These are phyloP conservation scores for Fusarium dlaminii DNA, from an alignment of 2,329 filamentous ascomycete genomes.

Conservation along the genomic window DNA sequence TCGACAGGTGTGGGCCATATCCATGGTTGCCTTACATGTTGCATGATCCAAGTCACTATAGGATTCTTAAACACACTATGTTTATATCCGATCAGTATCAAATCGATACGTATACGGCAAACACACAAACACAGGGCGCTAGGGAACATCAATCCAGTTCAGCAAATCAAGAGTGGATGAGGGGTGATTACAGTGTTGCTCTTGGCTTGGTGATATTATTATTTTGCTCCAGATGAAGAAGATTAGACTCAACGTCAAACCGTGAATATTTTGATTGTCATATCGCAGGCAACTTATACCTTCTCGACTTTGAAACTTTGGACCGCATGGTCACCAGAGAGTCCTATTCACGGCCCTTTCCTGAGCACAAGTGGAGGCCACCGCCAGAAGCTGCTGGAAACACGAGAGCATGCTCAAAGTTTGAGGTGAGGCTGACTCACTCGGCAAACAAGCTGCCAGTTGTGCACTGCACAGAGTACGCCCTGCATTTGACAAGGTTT, in stretches of 20 bases:
- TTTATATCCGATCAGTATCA: background rate
- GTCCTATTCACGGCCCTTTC: background rate
- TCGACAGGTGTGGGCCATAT: conserved; percentile 28
- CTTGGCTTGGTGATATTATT: background rate
- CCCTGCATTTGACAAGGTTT: conserved; percentile 35
- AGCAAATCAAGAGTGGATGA: background rate
- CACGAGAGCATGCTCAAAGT: background rate
- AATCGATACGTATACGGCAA: background rate
- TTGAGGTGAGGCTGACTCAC: conserved; percentile 18
- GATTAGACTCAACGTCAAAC: background rate
- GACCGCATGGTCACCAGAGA: background rate
- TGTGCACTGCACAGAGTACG: background rate
- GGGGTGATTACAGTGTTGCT: background rate
- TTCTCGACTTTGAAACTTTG: background rate
- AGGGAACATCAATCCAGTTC: background rate
- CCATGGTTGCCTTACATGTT: conserved; percentile 1
- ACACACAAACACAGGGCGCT: background rate
- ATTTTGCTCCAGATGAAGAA: background rate
- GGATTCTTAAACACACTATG: background rate
- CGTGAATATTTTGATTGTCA: background rate
- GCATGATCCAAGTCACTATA: background rate
- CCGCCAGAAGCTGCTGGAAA: background rate
- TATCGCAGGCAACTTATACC: no score
- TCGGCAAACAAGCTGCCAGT: background rate
- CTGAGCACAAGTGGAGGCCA: background rate